These are phyloP conservation scores for Astrephomene gubernaculifera DNA, from an alignment of 139 green algal genomes.

Conservation along the genomic window DNA sequence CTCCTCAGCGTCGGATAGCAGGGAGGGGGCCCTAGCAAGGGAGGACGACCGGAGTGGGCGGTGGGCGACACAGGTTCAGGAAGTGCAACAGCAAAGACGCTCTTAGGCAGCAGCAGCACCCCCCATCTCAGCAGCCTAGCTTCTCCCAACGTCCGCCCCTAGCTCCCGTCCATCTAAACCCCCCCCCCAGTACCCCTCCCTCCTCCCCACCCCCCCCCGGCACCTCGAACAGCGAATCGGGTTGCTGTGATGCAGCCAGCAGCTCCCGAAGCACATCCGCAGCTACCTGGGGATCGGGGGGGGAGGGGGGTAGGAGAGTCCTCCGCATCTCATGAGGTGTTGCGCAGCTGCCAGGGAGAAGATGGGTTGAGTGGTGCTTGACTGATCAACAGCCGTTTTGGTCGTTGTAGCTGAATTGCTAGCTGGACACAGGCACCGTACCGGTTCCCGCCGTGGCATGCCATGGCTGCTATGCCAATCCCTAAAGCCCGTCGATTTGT, in stretches of 20 bases:
- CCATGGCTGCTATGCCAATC: too few species aligned
- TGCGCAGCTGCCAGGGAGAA: background rate
- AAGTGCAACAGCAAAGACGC: background rate
- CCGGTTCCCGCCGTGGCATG: too few species aligned
- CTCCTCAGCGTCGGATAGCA: background rate
- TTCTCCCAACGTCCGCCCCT: background rate
- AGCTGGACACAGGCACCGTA: too few species aligned
- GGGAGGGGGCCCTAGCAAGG: background rate
- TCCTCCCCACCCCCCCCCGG: too few species aligned
- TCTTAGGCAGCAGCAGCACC: background rate
- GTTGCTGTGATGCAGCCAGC: slow-evolving; percentile 62
- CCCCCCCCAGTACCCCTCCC: too few species aligned
- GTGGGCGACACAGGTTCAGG: background rate
- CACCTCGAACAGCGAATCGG: slow-evolving; percentile 73
- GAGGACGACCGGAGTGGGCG: background rate
- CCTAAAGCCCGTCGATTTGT: too few species aligned
- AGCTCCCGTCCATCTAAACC: background rate
- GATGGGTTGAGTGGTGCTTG: background rate
- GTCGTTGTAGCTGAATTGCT: too few species aligned
- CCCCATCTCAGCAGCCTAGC: background rate
- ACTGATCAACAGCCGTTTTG: too few species aligned
- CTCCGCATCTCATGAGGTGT: background rate
- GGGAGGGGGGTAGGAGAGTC: background rate
- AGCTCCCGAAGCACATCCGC: slow-evolving; percentile 78
- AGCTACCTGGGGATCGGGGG: slow-evolving; percentile 71